Conservation (phyloP, 2,329 filamentous ascomycete species). For the Ophiocordyceps unilateralis region DNA sequence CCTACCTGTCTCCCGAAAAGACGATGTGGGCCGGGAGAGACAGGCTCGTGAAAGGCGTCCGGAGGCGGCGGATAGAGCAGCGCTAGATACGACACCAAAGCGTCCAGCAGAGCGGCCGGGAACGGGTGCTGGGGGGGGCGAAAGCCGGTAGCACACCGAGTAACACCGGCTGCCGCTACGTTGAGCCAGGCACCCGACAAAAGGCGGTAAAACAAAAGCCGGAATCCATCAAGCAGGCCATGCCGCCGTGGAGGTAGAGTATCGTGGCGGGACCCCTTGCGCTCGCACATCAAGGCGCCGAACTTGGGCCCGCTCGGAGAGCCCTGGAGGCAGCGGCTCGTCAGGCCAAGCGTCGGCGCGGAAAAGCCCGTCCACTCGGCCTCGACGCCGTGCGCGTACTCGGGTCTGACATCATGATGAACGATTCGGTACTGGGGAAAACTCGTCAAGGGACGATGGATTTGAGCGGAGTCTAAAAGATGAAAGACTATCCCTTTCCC, state of each 20-base stretch:
- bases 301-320: constrained; percentile 51
- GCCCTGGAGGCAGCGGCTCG: constrained; percentile 28
- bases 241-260: constrained; percentile 63
- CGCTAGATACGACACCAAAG: constrained; percentile 52
- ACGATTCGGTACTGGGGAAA: too few relatives aligned
- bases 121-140: constrained; percentile 63
- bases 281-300: constrained; percentile 48
- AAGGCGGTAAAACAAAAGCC: constrained; percentile 38
- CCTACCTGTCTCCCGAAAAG: constrained; percentile 50
- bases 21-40: constrained; percentile 50
- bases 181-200: too few relatives aligned
- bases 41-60: constrained; percentile 46
- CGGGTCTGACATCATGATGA: too few relatives aligned
- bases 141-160: constrained; percentile 56
- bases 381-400: constrained; percentile 37
- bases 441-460: too few relatives aligned
- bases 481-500: too few relatives aligned
- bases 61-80: constrained; percentile 56
- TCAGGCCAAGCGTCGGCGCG: constrained; percentile 33
- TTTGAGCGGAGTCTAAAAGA: too few relatives aligned
- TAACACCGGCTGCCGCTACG: constrained; percentile 51
- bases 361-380: constrained; percentile 66
- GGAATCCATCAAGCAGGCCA: constrained; percentile 56
- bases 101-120: constrained; percentile 57
- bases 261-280: constrained; percentile 43